Conservation (phyloP, 129 eudicot species). For the Helichrysum umbraculigerum region DNA sequence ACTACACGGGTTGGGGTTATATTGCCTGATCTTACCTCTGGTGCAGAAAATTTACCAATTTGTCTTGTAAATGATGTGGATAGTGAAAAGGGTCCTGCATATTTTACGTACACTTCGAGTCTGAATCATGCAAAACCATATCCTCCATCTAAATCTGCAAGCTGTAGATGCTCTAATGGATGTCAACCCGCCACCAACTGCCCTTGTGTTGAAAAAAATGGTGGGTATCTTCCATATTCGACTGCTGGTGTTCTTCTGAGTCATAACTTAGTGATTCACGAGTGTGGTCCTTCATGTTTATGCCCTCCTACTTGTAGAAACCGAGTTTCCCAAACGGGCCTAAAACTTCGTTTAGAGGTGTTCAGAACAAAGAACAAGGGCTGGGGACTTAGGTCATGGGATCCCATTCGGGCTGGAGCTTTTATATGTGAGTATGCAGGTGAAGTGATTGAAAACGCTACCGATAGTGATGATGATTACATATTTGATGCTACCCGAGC, state of each 20-base stretch:
- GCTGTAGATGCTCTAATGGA: slow-evolving; percentile 52
- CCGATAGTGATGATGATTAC: slow-evolving; percentile 40
- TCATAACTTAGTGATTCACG: slow-evolving; percentile 45
- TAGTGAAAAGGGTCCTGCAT: slow-evolving; percentile 51
- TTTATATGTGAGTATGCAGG: slow-evolving; percentile 71
- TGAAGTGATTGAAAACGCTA: slow-evolving; percentile 41
- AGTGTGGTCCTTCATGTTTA: slow-evolving; percentile 56
- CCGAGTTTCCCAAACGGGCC: slow-evolving; percentile 50
- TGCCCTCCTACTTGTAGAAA: slow-evolving; percentile 56
- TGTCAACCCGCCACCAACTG: slow-evolving; percentile 55
- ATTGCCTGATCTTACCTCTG: slow-evolving; percentile 55
- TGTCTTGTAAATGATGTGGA: slow-evolving; percentile 62
- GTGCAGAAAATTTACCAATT: slow-evolving; percentile 58
- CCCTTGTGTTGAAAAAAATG: slow-evolving; percentile 57
- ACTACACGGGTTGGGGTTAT: slow-evolving; percentile 48
- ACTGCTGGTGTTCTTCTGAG: slow-evolving; percentile 45
- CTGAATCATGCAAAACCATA: slow-evolving; percentile 42
- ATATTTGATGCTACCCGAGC: slow-evolving; percentile 46
- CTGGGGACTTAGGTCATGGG: slow-evolving; percentile 71
- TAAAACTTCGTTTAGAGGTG: slow-evolving; percentile 53
- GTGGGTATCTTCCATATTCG: slow-evolving; percentile 63
- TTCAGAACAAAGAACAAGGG: slow-evolving; percentile 53
- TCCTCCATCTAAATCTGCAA: slow-evolving; percentile 30
- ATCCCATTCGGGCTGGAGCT: slow-evolving; percentile 60
- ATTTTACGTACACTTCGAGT: slow-evolving; percentile 48